phyloP scores from a whole-genome alignment of 2,329 filamentous ascomycete genomes.

The Neophaeococcomyces aloes region DNA sequence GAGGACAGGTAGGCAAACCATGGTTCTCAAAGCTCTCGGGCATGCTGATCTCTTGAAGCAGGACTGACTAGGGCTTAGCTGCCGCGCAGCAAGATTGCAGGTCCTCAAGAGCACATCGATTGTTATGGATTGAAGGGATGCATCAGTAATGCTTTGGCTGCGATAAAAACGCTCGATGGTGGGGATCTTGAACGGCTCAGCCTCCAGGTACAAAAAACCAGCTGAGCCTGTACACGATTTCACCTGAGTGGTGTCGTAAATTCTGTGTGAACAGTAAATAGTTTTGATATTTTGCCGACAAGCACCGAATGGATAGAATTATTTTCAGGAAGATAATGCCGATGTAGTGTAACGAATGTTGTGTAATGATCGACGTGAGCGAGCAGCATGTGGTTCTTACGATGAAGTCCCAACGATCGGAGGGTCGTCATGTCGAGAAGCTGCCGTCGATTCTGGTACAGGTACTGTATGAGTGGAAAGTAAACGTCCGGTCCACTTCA shows the following conservation, averaged over 20 bases:
- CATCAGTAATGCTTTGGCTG: background rate
- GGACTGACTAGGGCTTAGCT: background rate
- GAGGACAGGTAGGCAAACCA: slow-evolving; percentile 3
- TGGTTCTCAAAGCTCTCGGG: background rate
- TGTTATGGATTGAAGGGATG: background rate
- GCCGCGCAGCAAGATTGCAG: background rate
- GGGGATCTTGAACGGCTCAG: background rate
- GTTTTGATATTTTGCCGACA: too few species aligned
- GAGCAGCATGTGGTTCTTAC: background rate
- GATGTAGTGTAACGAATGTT: too few species aligned
- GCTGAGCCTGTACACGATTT: background rate
- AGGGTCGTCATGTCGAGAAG: too few species aligned
- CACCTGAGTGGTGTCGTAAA: background rate
- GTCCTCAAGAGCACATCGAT: background rate
- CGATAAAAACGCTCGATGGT: background rate
- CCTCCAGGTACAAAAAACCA: background rate
- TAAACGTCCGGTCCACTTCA: too few species aligned
- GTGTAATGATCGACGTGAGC: background rate
- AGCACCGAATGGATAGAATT: background rate
- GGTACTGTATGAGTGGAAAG: too few species aligned
- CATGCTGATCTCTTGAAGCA: slow-evolving; percentile 2
- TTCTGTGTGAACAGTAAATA: background rate
- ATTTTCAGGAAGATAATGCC: background rate
- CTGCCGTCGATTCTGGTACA: too few species aligned
- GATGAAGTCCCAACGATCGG: background rate